A percentile compares a stretch with the other conserved stretches of the same genome.
Conservation (phyloP, 106 monocot genomes). For the Dioscorea zingiberensis region DNA sequence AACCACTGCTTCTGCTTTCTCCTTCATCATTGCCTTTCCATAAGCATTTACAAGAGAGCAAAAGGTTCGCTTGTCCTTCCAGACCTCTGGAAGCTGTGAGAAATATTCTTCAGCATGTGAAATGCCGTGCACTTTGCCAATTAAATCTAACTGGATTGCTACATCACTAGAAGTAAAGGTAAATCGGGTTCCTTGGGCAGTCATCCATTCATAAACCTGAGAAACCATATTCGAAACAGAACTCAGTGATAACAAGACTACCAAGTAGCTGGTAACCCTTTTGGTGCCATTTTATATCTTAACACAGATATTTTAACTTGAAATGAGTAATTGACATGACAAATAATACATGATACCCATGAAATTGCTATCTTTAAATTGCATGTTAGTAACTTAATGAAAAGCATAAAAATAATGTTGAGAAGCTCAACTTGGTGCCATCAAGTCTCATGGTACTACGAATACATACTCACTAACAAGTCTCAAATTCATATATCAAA, state of each 20-base stretch:
- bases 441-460: background rate
- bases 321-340: background rate
- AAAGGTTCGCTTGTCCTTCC: slow-evolving; percentile 83
- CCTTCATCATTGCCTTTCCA: slow-evolving; percentile 51
- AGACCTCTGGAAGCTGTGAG: slow-evolving; percentile 33
- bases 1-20: slow-evolving; percentile 61
- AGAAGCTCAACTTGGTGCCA: background rate
- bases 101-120: slow-evolving; percentile 71
- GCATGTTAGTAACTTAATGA: background rate
- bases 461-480: no score
- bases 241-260: background rate
- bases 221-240: background rate
- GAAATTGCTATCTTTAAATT: background rate
- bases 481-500: no score
- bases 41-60: slow-evolving; percentile 87
- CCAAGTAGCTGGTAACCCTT: background rate
- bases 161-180: slow-evolving; percentile 63
- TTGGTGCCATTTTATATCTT: background rate
- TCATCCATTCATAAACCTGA: slow-evolving; percentile 92
- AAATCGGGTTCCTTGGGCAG: slow-evolving; percentile 48
- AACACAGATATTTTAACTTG: background rate
- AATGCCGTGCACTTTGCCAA: slow-evolving; percentile 69
- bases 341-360: background rate
- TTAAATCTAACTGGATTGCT: slow-evolving; percentile 82
- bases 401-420: background rate